phyloP scores from a whole-genome alignment of 2,329 filamentous ascomycete species.

The Xylariaceae sp. region DNA sequence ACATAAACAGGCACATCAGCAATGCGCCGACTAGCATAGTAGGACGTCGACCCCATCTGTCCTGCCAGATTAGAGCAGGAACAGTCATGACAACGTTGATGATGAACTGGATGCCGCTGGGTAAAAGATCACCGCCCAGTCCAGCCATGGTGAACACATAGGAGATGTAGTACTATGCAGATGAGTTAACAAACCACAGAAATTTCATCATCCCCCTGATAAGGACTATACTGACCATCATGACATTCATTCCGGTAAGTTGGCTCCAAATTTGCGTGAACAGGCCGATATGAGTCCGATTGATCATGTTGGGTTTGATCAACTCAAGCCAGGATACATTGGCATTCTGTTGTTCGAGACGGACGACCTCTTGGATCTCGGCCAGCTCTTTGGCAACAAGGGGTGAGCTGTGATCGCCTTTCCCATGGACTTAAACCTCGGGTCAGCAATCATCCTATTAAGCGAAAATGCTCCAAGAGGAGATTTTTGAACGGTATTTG shows the following conservation, averaged over 20 bases:
- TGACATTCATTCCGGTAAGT: constrained; percentile 68
- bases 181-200: background rate
- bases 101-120: constrained; percentile 67
- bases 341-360: constrained; percentile 65
- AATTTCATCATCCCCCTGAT: background rate
- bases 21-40: constrained; percentile 61
- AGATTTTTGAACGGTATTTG: too few species aligned
- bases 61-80: constrained; percentile 68
- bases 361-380: constrained; percentile 68
- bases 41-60: constrained; percentile 67
- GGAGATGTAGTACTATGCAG: constrained; percentile 54
- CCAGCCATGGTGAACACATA: constrained; percentile 71
- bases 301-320: constrained; percentile 67
- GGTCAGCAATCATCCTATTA: background rate
- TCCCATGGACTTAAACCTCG: constrained; percentile 48
- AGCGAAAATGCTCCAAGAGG: background rate
- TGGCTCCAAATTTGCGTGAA: constrained; percentile 74
- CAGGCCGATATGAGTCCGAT: constrained; percentile 64
- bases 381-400: constrained; percentile 64
- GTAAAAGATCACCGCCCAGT: constrained; percentile 54
- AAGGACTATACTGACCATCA: constrained; percentile 45
- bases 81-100: constrained; percentile 79
- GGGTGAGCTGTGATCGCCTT: constrained; percentile 58
- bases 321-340: constrained; percentile 68
- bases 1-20: constrained; percentile 52